Percentiles rank a stretch among this genome's conserved stretches.
Evolutionary conservation across 371 early-diverging fungal species (phyloP).

Genomic region (Capillidium rhysosporum): DNA sequence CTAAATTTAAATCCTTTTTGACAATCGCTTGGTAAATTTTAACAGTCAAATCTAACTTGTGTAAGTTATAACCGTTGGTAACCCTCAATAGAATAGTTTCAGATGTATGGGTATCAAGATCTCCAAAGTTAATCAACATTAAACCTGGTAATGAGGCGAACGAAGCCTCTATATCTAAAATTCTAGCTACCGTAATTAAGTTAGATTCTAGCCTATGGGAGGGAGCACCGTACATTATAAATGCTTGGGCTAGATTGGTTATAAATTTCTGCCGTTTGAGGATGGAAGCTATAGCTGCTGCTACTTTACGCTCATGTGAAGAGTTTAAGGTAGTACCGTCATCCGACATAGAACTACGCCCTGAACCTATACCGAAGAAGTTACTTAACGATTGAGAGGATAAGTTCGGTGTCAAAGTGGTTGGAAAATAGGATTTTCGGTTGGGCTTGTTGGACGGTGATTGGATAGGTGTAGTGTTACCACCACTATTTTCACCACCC

Average conservation of each 20-base stretch:
- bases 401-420: background rate
- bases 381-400: background rate
- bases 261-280: slow-evolving; percentile 35
- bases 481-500: background rate
- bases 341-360: background rate
- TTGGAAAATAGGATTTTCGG: background rate
- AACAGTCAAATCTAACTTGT: slow-evolving; percentile 27
- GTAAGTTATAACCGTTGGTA: slow-evolving; percentile 42
- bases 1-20: slow-evolving; percentile 21
- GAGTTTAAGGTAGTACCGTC: background rate
- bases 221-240: slow-evolving; percentile 35
- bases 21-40: slow-evolving; percentile 28
- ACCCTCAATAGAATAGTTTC: slow-evolving; percentile 52
- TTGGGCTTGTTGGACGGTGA: too few relatives aligned
- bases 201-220: slow-evolving; percentile 34
- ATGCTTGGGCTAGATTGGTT: slow-evolving; percentile 23
- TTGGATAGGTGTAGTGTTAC: background rate
- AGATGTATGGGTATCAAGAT: slow-evolving; percentile 49
- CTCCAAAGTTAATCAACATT: slow-evolving; percentile 49
- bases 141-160: slow-evolving; percentile 46
- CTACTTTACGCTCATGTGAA: background rate
- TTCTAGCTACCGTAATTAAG: slow-evolving; percentile 22
- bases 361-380: slow-evolving; percentile 1
- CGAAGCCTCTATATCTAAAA: slow-evolving; percentile 40
- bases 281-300: slow-evolving; percentile 25